phyloP scores from a whole-genome alignment of 768 basidiomycete genomes.

The Rhizopogon sp. region DNA sequence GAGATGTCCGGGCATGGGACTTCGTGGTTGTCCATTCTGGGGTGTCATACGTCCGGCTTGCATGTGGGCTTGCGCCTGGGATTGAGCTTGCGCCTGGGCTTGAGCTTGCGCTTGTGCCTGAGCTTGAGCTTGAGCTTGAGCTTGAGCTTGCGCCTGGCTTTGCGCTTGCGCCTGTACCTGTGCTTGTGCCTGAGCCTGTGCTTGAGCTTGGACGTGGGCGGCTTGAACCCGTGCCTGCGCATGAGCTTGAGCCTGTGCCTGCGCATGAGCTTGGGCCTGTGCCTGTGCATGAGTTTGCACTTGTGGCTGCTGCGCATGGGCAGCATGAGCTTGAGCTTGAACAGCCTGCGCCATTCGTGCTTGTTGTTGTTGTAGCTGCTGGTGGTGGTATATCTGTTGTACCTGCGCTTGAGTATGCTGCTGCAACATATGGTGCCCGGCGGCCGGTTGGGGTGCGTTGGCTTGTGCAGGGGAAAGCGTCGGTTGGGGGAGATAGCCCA shows the following conservation, averaged over 20 bases:
- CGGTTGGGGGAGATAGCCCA: slow-evolving; percentile 16
- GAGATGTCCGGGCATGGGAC: slow-evolving; percentile 6
- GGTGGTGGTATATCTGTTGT: slow-evolving; percentile 16
- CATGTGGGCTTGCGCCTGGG: slow-evolving; percentile 8
- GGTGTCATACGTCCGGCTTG: slow-evolving; percentile 18
- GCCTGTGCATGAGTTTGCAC: slow-evolving; percentile 3
- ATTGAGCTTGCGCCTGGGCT: slow-evolving; percentile 6
- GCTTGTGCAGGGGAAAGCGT: slow-evolving; percentile 16
- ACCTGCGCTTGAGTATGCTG: slow-evolving; percentile 15
- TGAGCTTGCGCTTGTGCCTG: slow-evolving; percentile 7
- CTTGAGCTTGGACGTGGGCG: background rate
- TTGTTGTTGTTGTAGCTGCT: slow-evolving; percentile 8
- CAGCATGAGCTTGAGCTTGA: background rate
- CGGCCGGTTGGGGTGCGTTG: slow-evolving; percentile 4
- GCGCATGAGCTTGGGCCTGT: slow-evolving; percentile 28
- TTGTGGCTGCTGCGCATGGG: slow-evolving; percentile 3
- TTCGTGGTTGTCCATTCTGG: slow-evolving; percentile 15
- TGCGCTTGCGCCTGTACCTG: slow-evolving; percentile 12
- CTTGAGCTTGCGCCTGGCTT: slow-evolving; percentile 5
- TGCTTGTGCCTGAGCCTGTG: slow-evolving; percentile 6
- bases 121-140: background rate
- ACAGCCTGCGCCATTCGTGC: slow-evolving; percentile 13
- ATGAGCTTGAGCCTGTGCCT: slow-evolving; percentile 11
- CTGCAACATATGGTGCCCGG: slow-evolving; percentile 10
- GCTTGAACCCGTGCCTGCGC: slow-evolving; percentile 22